Evolutionary conservation across 2,329 filamentous ascomycete species (phyloP).

Genomic region (Pezicula carpinea): DNA sequence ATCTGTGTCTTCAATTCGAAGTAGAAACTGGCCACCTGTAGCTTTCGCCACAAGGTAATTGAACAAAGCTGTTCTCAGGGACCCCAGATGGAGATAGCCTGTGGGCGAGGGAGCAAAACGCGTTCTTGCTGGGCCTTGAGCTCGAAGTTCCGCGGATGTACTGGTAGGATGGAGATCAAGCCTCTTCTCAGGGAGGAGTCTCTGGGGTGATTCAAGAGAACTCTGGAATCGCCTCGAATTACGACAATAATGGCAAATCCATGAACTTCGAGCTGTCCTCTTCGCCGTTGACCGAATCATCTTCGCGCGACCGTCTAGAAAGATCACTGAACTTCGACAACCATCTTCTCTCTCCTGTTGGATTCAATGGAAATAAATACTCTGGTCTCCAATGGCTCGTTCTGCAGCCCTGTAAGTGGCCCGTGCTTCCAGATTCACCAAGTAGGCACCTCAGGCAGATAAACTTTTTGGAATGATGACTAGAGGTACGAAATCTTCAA

Average conservation of each 20-base stretch:
- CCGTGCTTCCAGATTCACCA: no score
- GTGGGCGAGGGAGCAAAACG: slow-evolving; percentile 96
- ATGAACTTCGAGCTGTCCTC: slow-evolving; percentile 10
- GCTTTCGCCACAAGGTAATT: slow-evolving; percentile 88
- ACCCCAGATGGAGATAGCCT: slow-evolving; percentile 88
- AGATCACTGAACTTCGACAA: background rate
- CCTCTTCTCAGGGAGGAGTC: background rate
- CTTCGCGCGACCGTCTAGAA: slow-evolving; percentile 9
- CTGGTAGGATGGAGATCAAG: slow-evolving; percentile 1
- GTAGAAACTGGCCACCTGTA: slow-evolving; percentile 83
- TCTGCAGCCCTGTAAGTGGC: background rate
- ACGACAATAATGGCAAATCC: slow-evolving; percentile 22
- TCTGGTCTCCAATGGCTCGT: background rate
- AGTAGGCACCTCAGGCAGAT: background rate
- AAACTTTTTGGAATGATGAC: background rate
- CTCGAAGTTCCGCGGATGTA: slow-evolving; percentile 28
- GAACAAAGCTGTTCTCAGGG: slow-evolving; percentile 87
- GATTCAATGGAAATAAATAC: background rate
- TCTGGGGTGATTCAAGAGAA: background rate
- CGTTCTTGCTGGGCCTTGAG: slow-evolving; percentile 61
- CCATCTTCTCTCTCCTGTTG: background rate
- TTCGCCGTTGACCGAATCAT: slow-evolving; percentile 13
- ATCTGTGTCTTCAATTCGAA: slow-evolving; percentile 94
- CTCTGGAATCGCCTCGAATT: background rate
- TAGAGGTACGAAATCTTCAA: background rate